Percentiles rank a stretch among this genome's conserved stretches.
phyloP scores from a whole-genome alignment of 2,329 filamentous ascomycete genomes.

The Penicillium sp. region DNA sequence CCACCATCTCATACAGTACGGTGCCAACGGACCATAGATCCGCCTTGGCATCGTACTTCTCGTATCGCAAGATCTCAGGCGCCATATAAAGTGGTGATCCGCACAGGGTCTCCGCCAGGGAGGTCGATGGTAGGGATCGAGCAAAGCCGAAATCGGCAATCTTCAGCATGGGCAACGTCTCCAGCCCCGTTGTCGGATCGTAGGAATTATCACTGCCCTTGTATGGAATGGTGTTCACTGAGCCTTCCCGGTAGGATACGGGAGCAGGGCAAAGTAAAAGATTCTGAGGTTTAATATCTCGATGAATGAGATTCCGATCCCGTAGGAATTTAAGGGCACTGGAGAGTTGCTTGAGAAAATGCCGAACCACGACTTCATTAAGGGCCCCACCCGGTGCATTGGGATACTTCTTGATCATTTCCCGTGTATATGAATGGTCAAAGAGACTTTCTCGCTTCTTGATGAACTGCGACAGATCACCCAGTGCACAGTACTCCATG shows the following conservation, averaged over 20 bases:
- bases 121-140: constrained; percentile 84
- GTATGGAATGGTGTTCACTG: constrained; percentile 68
- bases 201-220: constrained; percentile 81
- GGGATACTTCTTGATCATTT: constrained; percentile 93
- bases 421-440: constrained; percentile 78
- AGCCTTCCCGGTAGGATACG: constrained; percentile 67
- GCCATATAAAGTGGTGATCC: constrained; percentile 99
- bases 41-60: constrained; percentile 95
- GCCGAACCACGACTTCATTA: constrained; percentile 92
- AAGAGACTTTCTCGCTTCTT: constrained; percentile 85
- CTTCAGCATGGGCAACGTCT: constrained; percentile 92
- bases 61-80: constrained; percentile 93
- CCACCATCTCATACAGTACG: constrained; percentile 93
- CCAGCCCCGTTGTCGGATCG: constrained; percentile 77
- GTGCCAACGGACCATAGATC: constrained; percentile 98
- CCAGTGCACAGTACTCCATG: constrained; percentile 98
- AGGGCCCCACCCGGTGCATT: constrained; percentile 81
- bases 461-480: constrained; percentile 93
- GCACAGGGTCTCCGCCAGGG: constrained; percentile 92
- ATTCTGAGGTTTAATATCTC: constrained; percentile 97
- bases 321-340: constrained; percentile 91
- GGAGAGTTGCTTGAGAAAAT: constrained; percentile 93
- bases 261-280: constrained; percentile 84
- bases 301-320: constrained; percentile 84
- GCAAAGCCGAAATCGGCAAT: constrained; percentile 99